Percentiles rank a stretch among this genome's conserved stretches.
Evolutionary conservation across 1,284 basidiomycete genomes (phyloP).

Genomic region (Ganoderma multipileum): DNA sequence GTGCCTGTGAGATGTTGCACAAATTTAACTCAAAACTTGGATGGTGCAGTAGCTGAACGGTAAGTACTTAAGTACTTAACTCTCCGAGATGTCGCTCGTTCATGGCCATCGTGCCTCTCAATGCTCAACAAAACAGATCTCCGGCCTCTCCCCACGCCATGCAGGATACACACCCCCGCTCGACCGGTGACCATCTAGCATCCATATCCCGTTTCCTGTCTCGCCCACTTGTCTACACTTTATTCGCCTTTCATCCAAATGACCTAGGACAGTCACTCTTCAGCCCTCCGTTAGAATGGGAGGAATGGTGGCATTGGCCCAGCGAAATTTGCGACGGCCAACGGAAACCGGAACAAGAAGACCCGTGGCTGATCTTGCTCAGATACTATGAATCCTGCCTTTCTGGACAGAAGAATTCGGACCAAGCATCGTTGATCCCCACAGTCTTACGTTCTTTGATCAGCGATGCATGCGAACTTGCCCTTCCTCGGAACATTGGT

Average conservation of each 20-base stretch:
- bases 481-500: conserved; percentile 20
- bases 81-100: too few relatives aligned
- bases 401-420: not conserved
- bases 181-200: not conserved
- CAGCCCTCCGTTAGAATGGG: conserved; percentile 35
- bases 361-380: conserved; percentile 31
- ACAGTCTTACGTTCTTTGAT: conserved; percentile 18
- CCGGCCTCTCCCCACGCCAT: not conserved
- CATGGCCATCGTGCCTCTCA: too few relatives aligned
- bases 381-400: conserved; percentile 32
- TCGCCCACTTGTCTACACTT: conserved; percentile 26
- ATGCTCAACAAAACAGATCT: too few relatives aligned
- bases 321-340: conserved; percentile 5
- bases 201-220: conserved; percentile 31
- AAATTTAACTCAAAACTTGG: too few relatives aligned
- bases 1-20: not conserved
- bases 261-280: conserved; percentile 30
- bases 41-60: too few relatives aligned
- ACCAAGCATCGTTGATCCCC: conserved; percentile 17
- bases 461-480: conserved; percentile 27
- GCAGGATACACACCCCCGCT: not conserved
- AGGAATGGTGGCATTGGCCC: conserved; percentile 42
- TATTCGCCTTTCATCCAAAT: conserved; percentile 40
- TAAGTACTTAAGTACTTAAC: too few relatives aligned
- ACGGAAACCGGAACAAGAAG: not conserved